Percentiles rank a stretch among this genome's conserved stretches.
Conservation (phyloP, 164 flowering plant species). For the Vitis labrusca region DNA sequence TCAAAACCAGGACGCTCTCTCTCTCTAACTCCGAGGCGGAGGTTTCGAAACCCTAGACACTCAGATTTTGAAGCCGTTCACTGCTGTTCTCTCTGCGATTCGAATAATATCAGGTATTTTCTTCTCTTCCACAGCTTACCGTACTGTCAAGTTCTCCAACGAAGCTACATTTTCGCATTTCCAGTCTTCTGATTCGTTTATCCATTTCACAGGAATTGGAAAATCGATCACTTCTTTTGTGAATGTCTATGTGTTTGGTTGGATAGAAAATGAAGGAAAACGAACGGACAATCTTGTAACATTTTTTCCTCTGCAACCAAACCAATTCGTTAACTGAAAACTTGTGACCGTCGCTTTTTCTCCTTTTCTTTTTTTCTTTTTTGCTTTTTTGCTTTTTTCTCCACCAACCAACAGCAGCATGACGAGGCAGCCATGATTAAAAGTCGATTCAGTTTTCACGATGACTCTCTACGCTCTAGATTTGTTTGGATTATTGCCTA, state of each 20-base stretch:
- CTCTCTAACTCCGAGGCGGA: conserved; percentile 3
- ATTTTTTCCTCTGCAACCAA: no score
- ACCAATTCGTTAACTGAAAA: no score
- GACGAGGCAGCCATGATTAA: no score
- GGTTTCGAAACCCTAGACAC: background rate
- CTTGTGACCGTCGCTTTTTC: no score
- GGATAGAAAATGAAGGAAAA: no score
- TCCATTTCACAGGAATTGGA: background rate
- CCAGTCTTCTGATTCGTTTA: background rate
- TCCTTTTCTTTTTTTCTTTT: background rate
- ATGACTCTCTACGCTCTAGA: background rate
- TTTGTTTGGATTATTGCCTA: background rate
- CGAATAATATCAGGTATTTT: background rate
- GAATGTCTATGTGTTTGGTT: no score
- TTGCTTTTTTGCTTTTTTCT: background rate
- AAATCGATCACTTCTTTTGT: background rate
- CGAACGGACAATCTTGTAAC: no score
- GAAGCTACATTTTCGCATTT: background rate
- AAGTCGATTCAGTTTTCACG: background rate
- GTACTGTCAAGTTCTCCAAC: background rate
- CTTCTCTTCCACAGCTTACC: no score
- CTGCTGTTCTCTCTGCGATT: background rate
- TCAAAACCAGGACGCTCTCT: background rate
- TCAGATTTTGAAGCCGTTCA: background rate
- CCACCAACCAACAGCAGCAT: background rate